Evolutionary conservation across 2,329 filamentous ascomycete genomes (phyloP), one percentile per base, ranked within the genome.

Genomic region (Pleurostoma richardsiae): DNA sequence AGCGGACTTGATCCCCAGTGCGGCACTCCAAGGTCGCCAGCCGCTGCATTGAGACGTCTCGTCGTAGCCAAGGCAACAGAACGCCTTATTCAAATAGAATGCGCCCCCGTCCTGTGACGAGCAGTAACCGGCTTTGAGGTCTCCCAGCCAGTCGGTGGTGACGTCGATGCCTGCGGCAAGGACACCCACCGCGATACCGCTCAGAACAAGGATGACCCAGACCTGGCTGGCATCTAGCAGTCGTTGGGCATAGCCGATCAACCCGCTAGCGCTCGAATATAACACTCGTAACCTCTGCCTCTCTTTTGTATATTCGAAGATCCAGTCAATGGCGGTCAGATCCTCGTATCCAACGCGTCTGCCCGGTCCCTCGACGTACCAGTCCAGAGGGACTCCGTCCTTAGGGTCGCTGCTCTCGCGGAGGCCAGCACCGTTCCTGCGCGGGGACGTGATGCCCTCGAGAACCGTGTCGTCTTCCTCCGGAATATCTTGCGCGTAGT

Each of bases 311-410:
- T 97, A 96, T 67, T 99, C 94, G 59, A 96, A 97, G 62, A 97
- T 97, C 94, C 94, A 99, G 71, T 99, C 94, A 64, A 99, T 99
- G 49, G 94, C 92, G 11, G 92, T 96, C 64, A 96, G 75, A 68
- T 99, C 88, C 61, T 96, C 92, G 70, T 99, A 99, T 46, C 88
- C 92, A 36, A 96, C 91, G 60, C 94, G 82, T 45, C 90, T 82
- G 1, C 91, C 91, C 0, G 89, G 90, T 1, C 90, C 90, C 66
- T 96, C 92, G 42, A 86, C 78, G 62, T 95, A 88, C 92, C 92
- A 97, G 65, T 97, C 92, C 41, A 76, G 64, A 4, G 75, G 66
- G 30, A 63, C 59, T 44, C 68, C 72, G 56, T 80, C 74, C 52
- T 81, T 79, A 36, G 62, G 50, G 6, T 36, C 8, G 33, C n/a